Evolutionary conservation across 2,329 filamentous ascomycete genomes (phyloP).

Genomic region (Aureobasidium subglaciale): DNA sequence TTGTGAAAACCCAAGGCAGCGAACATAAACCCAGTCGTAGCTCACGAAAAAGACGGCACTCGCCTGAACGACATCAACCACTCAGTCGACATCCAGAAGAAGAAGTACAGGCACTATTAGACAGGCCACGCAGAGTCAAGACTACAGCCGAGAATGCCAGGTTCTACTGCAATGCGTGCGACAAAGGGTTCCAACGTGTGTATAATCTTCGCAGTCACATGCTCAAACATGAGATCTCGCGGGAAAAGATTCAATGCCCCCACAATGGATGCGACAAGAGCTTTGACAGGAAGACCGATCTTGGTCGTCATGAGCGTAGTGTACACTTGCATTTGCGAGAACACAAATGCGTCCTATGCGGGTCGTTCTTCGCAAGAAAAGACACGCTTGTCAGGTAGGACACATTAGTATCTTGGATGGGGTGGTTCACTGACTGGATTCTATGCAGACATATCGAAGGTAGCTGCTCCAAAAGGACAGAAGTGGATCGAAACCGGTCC

Average conservation of each 20-base stretch:
- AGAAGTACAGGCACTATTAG: background rate
- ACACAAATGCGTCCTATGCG: conserved; percentile 64
- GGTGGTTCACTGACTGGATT: background rate
- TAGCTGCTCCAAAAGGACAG: conserved; percentile 59
- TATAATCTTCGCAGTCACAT: conserved; percentile 86
- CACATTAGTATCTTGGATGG: too few relatives aligned
- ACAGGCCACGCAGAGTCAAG: conserved; percentile 23
- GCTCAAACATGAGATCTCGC: conserved; percentile 71
- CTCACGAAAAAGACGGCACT: background rate
- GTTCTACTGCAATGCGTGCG: conserved; percentile 66
- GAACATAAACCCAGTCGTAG: background rate
- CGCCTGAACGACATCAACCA: background rate
- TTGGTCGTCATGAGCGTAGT: conserved; percentile 50
- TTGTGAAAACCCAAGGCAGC: background rate
- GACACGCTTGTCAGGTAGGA: conserved; percentile 73
- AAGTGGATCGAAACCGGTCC: conserved; percentile 18
- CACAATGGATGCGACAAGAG: conserved; percentile 60
- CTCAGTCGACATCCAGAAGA: background rate
- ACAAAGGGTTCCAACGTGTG: conserved; percentile 70
- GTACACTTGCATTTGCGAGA: conserved; percentile 66
- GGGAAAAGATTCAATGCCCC: conserved; percentile 64
- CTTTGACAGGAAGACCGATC: conserved; percentile 78
- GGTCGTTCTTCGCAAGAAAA: conserved; percentile 66
- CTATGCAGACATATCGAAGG: conserved; percentile 63
- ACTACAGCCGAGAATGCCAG: conserved; percentile 59